These are phyloP conservation scores for Noccaea caerulescens DNA, from an alignment of 345 rosid species.

Conservation along the genomic window DNA sequence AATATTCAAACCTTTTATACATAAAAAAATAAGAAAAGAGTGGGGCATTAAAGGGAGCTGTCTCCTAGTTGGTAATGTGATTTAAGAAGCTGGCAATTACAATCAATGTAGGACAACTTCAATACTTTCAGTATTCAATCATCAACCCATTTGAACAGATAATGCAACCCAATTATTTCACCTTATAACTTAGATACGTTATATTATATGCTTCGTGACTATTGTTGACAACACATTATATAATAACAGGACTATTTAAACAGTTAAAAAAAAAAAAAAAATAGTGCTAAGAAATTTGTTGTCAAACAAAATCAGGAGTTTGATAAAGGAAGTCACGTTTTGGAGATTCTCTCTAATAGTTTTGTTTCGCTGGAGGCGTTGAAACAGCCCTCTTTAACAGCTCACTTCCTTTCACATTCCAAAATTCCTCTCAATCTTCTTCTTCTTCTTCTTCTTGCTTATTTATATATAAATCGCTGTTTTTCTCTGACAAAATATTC, in stretches of 20 bases:
- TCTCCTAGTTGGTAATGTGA: slow-evolving; percentile 39
- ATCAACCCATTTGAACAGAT: slow-evolving; percentile 28
- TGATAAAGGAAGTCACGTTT: slow-evolving; percentile 46
- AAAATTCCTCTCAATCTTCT: slow-evolving; percentile 31
- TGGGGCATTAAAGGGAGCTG: slow-evolving; percentile 40
- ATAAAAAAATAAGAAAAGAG: slow-evolving; percentile 8
- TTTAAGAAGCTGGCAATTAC: slow-evolving; percentile 40
- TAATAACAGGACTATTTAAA: no score
- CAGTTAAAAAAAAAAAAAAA: no score
- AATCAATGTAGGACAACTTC: slow-evolving; percentile 36
- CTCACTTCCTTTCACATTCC: slow-evolving; percentile 43
- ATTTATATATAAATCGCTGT: slow-evolving; percentile 32
- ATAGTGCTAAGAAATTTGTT: slow-evolving; percentile 5
- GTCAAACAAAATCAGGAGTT: slow-evolving; percentile 22
- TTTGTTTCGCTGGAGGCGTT: slow-evolving; percentile 43
- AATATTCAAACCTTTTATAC: slow-evolving; percentile 32
- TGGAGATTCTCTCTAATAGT: slow-evolving; percentile 22
- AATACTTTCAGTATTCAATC: slow-evolving; percentile 4
- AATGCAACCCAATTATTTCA: slow-evolving; percentile 34
- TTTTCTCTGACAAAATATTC: slow-evolving; percentile 29
- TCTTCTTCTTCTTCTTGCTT: background rate
- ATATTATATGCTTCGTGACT: slow-evolving; percentile 31
- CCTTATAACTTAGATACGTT: background rate
- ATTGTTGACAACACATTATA: background rate
- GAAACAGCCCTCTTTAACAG: slow-evolving; percentile 43